These are phyloP conservation scores for Galeopsis tetrahit DNA, from an alignment of 257 asterid genomes.

Conservation along the genomic window DNA sequence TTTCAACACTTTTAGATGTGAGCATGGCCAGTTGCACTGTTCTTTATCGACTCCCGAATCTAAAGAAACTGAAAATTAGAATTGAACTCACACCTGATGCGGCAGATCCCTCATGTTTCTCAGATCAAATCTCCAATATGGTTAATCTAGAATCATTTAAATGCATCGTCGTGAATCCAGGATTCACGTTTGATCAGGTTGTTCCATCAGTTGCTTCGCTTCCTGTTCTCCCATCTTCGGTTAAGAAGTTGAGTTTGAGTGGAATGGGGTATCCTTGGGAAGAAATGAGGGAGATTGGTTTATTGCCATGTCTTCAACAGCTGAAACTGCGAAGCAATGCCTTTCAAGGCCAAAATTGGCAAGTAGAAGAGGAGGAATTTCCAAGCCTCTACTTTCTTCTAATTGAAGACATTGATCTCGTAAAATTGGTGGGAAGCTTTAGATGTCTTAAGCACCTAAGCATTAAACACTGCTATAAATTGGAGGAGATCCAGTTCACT, in stretches of 20 bases:
- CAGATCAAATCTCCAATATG: not conserved
- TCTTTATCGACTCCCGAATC: not conserved
- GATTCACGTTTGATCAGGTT: not conserved
- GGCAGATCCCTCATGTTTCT: not conserved
- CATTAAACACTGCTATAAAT: not conserved
- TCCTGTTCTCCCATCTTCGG: not conserved
- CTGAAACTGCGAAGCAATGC: not conserved
- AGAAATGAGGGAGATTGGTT: not conserved
- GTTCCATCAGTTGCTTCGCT: not conserved
- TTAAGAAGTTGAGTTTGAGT: not conserved
- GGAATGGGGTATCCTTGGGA: not conserved
- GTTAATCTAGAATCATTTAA: not conserved
- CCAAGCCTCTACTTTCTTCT: not conserved
- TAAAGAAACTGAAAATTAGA: not conserved
- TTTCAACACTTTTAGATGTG: not conserved
- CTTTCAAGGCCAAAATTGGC: not conserved
- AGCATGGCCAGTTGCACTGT: not conserved
- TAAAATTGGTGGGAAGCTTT: not conserved
- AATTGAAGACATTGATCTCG: not conserved
- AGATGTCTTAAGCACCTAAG: not conserved
- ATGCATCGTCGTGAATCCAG: not conserved
- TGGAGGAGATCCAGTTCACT: not conserved
- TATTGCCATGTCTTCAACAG: not conserved
- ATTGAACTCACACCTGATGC: not conserved
- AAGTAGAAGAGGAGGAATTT: not conserved